Evolutionary conservation across 768 basidiomycete species (phyloP).

Genomic region (Boletus coccyginus): DNA sequence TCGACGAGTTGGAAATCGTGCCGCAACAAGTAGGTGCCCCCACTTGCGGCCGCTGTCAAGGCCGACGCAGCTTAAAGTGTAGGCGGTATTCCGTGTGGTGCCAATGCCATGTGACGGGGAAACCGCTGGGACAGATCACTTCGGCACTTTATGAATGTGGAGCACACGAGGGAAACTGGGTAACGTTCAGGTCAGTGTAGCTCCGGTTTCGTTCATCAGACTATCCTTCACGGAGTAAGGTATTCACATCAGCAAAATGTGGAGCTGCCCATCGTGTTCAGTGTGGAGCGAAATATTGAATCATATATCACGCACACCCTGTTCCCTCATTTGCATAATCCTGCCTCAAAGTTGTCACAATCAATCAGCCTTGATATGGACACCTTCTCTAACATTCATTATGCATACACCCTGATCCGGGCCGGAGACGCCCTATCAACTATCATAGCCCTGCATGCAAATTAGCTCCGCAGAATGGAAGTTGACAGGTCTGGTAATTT

Average conservation of each 20-base stretch:
- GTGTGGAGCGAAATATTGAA: background rate
- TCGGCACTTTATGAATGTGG: background rate
- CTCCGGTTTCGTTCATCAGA: background rate
- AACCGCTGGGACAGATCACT: background rate
- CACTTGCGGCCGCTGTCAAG: background rate
- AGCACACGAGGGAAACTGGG: background rate
- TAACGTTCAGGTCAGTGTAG: no score
- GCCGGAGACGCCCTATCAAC: background rate
- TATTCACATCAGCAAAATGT: background rate
- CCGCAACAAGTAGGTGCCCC: background rate
- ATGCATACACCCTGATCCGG: background rate
- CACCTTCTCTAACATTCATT: background rate
- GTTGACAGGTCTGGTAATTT: slow-evolving; percentile 6
- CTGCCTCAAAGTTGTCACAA: background rate
- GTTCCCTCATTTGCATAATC: slow-evolving; percentile 1
- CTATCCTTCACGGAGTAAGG: background rate
- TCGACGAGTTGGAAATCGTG: background rate
- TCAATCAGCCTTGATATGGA: slow-evolving; percentile 12
- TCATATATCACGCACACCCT: background rate
- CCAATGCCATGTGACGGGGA: background rate
- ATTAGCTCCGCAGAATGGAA: slow-evolving; percentile 23
- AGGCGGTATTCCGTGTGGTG: background rate
- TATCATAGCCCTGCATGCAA: background rate
- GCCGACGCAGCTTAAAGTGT: background rate
- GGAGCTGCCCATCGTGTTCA: background rate